Base-by-base conservation (phyloP, 2,329 filamentous ascomycete genomes). In the Botrytis deweyae region DNA sequence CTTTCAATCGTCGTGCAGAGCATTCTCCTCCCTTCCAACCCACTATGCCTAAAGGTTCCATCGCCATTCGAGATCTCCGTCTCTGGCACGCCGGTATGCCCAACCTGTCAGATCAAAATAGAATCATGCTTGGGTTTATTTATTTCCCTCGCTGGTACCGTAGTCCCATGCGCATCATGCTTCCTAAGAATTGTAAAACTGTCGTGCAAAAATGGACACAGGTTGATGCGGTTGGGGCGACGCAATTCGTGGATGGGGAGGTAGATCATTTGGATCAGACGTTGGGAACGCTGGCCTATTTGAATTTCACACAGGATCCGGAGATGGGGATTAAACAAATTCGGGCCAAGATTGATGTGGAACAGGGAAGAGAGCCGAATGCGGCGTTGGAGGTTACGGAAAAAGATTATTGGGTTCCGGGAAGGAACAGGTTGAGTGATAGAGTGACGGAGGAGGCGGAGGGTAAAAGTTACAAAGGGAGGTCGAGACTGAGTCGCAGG, bases 51-150 rank as follows among this genome's bases (percentile, higher is more conserved):
- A 75, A 72, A 61, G 73, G 75, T 18, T 73, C 70, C n/a, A n/a
- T 76, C 18, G n/a, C 52, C 20, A 71, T 76, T 25, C 70, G 75
- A 1, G 73, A 76, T 63, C 44, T 75, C n/a, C 61, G 73, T 22
- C 52, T 73, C 1, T 76, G 75, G 75, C 88, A 90, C 78, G 87
- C 87, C 0, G 89, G 88, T 0, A 88, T 89, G 85, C 88, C 88
- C 1, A 90, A 91, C 75, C 76, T 78, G 55, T 86, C 85, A 0
- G 78, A 83, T 7, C 81, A 84, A 9, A 82, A 85, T 5, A 81
- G 87, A n/a, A 83, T 89, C 20, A 89, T 89, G 87, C 80, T 89
- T 22, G 87, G 86, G 3, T 75, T 76, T 42, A 55, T 73, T 4
- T 64, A 71, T 14, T 70, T 71, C 14, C 73, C 75, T 22, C 49